Base-by-base conservation (phyloP, 805 yeast species). In the Kodamaea laetipori region DNA sequence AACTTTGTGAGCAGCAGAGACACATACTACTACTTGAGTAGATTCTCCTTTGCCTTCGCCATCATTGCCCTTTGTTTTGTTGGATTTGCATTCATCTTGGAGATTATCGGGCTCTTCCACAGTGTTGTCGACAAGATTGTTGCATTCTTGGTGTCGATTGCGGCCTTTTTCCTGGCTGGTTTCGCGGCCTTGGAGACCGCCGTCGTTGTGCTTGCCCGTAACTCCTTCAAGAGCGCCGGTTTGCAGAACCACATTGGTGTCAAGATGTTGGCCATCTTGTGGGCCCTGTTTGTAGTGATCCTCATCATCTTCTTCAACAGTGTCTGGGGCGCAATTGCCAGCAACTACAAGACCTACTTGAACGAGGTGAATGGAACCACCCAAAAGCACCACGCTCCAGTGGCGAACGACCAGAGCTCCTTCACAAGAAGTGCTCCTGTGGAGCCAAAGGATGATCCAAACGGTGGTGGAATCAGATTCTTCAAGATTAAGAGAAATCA, bases 171-270 rank as follows among this genome's bases (percentile, higher is more conserved):
- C 60, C 66, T 70, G 47, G 68, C 78, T 28, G 82, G 83, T 39
- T 87, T 84, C 43, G 84, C 85, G 35, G 69, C 86, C 9, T 69
- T 84, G 58, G 78, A 81, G 61, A 88, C 96, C 25, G 94, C 95
- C 2, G 86, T 78, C 34, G 64, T 76, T 48, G 95, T 84, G n/a
- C 59, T 86, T 69, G 94, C 87, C 37, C 82, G 74, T 60, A 73
- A 80, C 55, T 83, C 84, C 19, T 90, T 90, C 76, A 57, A 63
- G 30, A 60, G 67, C 47, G 76, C 63, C 21, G 74, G 68, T 33
- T 57, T 70, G 49, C 45, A 51, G 11, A 73, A 81, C 32, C 67
- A 73, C 43, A 50, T 85, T 45, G 87, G 89, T 48, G 72, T 79
- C 24, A 66, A 77, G 37, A 63, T 77, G 56, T 61, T 81, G 60